Conservation (phyloP, 2,329 filamentous ascomycete species). For the Chaetomiaceae sp. region DNA sequence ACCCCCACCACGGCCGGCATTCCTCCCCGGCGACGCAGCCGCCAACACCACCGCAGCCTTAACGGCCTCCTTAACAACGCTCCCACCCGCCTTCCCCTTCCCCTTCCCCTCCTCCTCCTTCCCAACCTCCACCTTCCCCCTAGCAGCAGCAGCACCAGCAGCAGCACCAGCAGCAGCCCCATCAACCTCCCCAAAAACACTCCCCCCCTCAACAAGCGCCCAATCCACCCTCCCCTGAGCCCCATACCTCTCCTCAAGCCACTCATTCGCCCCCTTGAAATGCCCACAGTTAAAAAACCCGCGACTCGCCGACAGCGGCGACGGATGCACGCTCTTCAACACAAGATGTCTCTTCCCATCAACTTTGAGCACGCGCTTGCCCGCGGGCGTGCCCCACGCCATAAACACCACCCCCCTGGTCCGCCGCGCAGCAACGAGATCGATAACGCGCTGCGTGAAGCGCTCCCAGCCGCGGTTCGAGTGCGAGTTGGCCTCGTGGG, state of each 20-base stretch:
- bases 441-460: constrained; percentile 88
- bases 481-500: constrained; percentile 83
- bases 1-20: background rate
- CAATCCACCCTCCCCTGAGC: constrained; percentile 79
- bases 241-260: constrained; percentile 76
- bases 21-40: background rate
- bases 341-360: constrained; percentile 73
- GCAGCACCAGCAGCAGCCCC: too few relatives aligned
- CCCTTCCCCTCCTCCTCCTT: constrained; percentile 8
- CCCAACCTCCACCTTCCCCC: too few relatives aligned
- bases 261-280: constrained; percentile 78
- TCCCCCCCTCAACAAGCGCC: constrained; percentile 46
- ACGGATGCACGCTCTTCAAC: constrained; percentile 83
- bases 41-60: constrained; percentile 21
- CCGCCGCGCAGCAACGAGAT: constrained; percentile 73
- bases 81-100: constrained; percentile 20
- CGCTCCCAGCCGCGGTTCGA: constrained; percentile 84
- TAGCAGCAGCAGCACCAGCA: too few relatives aligned
- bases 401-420: constrained; percentile 85
- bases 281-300: constrained; percentile 84
- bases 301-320: constrained; percentile 76
- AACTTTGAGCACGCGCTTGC: constrained; percentile 70
- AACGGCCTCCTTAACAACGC: constrained; percentile 11
- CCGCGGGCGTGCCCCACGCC: constrained; percentile 86
- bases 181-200: constrained; percentile 16